Percentiles rank a stretch among this genome's conserved stretches.
Evolutionary conservation across 2,329 filamentous ascomycete species (phyloP).

Genomic region (Tetracladium maxilliforme): DNA sequence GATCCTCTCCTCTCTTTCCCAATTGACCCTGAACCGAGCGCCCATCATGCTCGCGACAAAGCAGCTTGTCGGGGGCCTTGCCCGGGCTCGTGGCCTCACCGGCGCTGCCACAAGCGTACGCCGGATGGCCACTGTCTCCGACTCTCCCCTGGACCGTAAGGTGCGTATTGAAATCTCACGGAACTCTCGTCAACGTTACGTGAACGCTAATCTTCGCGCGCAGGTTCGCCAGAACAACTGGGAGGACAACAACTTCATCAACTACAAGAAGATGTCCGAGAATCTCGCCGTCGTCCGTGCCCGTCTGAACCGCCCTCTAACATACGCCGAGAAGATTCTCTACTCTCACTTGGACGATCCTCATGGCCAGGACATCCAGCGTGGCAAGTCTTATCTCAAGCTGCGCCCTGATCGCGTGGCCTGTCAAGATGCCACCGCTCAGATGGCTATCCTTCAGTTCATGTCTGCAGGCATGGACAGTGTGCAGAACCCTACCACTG

Average conservation of each 20-base stretch:
- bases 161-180: no score
- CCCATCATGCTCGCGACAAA: slow-evolving; percentile 55
- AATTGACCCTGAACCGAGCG: no score
- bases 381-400: slow-evolving; percentile 90
- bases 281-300: slow-evolving; percentile 83
- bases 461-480: slow-evolving; percentile 97
- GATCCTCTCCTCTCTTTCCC: no score
- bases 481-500: slow-evolving; percentile 86
- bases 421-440: slow-evolving; percentile 97
- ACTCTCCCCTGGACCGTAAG: slow-evolving; percentile 83
- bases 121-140: slow-evolving; percentile 72
- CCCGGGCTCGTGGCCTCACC: no score
- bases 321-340: slow-evolving; percentile 94
- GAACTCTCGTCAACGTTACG: no score
- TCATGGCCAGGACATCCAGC: slow-evolving; percentile 89
- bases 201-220: no score
- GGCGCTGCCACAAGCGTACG: no score
- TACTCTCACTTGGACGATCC: slow-evolving; percentile 98
- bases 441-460: slow-evolving; percentile 99
- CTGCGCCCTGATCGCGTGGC: slow-evolving; percentile 94
- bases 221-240: slow-evolving; percentile 96
- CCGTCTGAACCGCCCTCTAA: slow-evolving; percentile 84
- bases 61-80: no score
- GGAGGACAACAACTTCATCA: slow-evolving; percentile 95
- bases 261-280: slow-evolving; percentile 99